These are phyloP conservation scores for Chlamydomonas asymmetrica DNA, from an alignment of 139 green algal species.

Conservation along the genomic window DNA sequence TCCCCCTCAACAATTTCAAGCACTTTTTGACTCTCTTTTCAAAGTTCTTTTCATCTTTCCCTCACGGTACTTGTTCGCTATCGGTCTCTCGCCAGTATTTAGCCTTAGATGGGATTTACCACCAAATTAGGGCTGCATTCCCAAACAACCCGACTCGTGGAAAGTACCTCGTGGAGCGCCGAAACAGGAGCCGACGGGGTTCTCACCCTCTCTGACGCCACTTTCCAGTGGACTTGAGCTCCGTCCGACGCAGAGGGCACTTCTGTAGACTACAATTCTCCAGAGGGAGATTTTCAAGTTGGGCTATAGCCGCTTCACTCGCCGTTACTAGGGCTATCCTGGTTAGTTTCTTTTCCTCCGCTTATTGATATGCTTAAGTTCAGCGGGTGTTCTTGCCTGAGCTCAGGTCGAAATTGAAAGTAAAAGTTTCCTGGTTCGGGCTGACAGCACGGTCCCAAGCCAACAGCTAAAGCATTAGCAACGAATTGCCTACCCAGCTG, in stretches of 20 bases:
- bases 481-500: constrained; percentile 48
- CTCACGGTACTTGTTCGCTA: constrained; percentile 96
- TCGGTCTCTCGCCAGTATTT: constrained; percentile 92
- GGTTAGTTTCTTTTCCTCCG: constrained; percentile 96
- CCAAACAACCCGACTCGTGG: constrained; percentile 89
- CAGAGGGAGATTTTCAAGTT: constrained; percentile 87
- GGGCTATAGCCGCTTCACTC: constrained; percentile 86
- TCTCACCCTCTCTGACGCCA: constrained; percentile 85
- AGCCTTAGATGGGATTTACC: constrained; percentile 95
- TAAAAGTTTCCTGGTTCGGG: constrained; percentile 23
- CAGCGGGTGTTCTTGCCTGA: constrained; percentile 90
- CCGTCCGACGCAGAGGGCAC: constrained; percentile 60
- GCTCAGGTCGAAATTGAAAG: constrained; percentile 72
- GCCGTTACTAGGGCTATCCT: constrained; percentile 92
- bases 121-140: constrained; percentile 91
- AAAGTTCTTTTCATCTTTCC: constrained; percentile 98
- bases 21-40: constrained; percentile 97
- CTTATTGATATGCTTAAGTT: constrained; percentile 97
- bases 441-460: constrained; percentile 27
- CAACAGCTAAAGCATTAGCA: constrained; percentile 15
- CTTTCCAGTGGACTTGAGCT: constrained; percentile 80
- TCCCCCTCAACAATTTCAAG: constrained; percentile 95
- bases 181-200: constrained; percentile 70
- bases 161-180: constrained; percentile 73
- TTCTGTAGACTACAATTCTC: constrained; percentile 92